These are phyloP conservation scores for Rosa hybrid DNA, from an alignment of 331 rosid species.

Conservation along the genomic window DNA sequence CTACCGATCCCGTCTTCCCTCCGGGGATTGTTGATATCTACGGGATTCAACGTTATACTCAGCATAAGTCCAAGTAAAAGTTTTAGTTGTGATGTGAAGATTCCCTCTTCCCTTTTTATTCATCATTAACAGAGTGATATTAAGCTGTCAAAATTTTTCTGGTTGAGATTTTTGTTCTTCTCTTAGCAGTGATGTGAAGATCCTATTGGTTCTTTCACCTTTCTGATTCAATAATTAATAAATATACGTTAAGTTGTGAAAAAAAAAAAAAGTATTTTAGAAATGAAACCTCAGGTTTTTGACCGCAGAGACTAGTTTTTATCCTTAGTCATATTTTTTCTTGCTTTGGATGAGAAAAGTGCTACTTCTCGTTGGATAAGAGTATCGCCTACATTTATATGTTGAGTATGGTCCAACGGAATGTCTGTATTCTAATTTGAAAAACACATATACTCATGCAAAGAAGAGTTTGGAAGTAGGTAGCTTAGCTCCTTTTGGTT, in stretches of 20 bases:
- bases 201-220: background rate
- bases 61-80: constrained; percentile 48
- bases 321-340: background rate
- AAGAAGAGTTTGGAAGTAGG: too few species aligned
- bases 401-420: too few species aligned
- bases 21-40: constrained; percentile 76
- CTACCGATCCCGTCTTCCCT: constrained; percentile 90
- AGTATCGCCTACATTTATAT: background rate
- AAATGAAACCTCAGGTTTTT: background rate
- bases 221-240: background rate
- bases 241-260: background rate
- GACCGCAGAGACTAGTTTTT: background rate
- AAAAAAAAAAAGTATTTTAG: background rate
- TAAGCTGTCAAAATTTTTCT: background rate
- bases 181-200: background rate
- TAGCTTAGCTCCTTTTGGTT: too few species aligned
- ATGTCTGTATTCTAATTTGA: too few species aligned
- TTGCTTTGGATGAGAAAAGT: background rate
- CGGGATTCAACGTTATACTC: constrained; percentile 80
- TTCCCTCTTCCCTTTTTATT: background rate
- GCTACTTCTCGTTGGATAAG: background rate
- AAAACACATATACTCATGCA: too few species aligned
- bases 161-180: background rate
- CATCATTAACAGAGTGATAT: background rate
- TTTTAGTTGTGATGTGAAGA: background rate